Evolutionary conservation across 352 stramenopile genomes (phyloP).

Genomic region (Thraustochytrium striatum): DNA sequence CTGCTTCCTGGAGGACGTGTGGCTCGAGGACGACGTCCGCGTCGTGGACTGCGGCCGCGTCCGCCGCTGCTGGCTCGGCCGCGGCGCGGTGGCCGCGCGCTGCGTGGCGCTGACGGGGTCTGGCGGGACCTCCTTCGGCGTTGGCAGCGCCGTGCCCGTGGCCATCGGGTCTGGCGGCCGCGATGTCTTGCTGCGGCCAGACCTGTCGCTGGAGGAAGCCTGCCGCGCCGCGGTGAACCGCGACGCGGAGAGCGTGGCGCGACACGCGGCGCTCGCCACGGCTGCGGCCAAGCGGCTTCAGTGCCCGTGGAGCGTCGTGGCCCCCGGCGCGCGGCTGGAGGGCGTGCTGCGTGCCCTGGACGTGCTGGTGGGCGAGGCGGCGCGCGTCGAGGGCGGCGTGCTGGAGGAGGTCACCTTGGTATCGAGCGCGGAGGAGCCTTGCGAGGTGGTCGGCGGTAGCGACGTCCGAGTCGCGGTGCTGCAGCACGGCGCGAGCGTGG

Average conservation of each 20-base stretch:
- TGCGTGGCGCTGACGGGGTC: conserved; percentile 21
- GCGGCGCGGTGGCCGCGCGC: conserved; percentile 21
- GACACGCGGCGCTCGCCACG: no score
- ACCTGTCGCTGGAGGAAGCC: conserved; percentile 18
- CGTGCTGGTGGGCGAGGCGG: conserved; percentile 49
- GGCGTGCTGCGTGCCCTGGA: neutral
- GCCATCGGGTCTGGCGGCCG: conserved; percentile 7
- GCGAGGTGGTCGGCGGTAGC: conserved; percentile 61
- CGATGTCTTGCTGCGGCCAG: conserved; percentile 12
- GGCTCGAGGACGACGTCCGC: conserved; percentile 54
- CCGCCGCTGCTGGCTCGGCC: conserved; percentile 65
- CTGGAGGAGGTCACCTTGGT: conserved; percentile 65
- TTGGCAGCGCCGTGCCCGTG: neutral
- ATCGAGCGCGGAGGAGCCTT: conserved; percentile 62
- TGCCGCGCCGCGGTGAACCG: conserved; percentile 3
- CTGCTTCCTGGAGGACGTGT: conserved; percentile 63
- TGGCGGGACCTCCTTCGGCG: neutral
- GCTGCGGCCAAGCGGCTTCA: no score
- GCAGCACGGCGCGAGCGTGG: conserved; percentile 57
- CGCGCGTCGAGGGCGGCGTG: conserved; percentile 64
- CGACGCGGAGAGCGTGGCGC: neutral
- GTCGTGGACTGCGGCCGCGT: conserved; percentile 67
- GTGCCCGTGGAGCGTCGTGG: neutral
- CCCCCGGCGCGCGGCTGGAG: neutral
- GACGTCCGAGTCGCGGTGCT: conserved; percentile 53